Evolutionary conservation across 495 filamentous ascomycete genomes (phyloP).

Genomic region (Talaromyces borbonicus): DNA sequence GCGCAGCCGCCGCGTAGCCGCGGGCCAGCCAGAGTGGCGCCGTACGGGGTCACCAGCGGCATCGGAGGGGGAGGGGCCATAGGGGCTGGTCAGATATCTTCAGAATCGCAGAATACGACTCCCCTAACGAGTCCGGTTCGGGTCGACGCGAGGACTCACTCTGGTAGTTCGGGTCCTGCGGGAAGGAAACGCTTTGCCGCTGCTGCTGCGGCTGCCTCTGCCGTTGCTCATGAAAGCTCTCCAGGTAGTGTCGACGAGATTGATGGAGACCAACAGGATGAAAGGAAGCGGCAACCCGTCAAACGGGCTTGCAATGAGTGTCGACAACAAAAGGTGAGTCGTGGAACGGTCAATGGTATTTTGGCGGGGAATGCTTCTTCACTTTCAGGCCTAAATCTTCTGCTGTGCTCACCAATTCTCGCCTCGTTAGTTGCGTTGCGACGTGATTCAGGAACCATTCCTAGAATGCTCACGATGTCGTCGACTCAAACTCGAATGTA

Average conservation of each 20-base stretch:
- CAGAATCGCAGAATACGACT: conserved; percentile 6
- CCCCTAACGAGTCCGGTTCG: conserved; percentile 5
- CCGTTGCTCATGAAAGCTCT: too few relatives aligned
- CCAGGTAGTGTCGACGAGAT: conserved; percentile 61
- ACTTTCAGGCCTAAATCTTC: background rate
- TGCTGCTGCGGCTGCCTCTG: conserved; percentile 37
- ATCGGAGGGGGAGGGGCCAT: conserved; percentile 28
- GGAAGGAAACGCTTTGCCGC: conserved; percentile 37
- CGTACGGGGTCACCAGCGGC: conserved; percentile 25
- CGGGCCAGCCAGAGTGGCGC: conserved; percentile 31
- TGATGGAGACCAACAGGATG: conserved; percentile 45
- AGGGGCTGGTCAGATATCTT: conserved; percentile 19
- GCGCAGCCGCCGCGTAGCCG: conserved; percentile 4
- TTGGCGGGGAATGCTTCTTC: background rate
- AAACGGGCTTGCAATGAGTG: conserved; percentile 94
- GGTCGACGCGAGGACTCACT: background rate
- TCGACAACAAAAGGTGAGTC: conserved; percentile 78
- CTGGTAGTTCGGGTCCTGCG: conserved; percentile 24
- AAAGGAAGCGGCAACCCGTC: conserved; percentile 60
- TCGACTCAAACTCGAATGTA: conserved; percentile 77
- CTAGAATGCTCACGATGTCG: conserved; percentile 72
- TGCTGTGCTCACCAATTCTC: conserved; percentile 6
- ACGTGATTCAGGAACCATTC: conserved; percentile 82
- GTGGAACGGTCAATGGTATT: too few relatives aligned
- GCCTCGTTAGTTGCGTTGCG: conserved; percentile 72